Base-by-base conservation (phyloP, 1,284 basidiomycete species). In the Leccinum huronense region DNA sequence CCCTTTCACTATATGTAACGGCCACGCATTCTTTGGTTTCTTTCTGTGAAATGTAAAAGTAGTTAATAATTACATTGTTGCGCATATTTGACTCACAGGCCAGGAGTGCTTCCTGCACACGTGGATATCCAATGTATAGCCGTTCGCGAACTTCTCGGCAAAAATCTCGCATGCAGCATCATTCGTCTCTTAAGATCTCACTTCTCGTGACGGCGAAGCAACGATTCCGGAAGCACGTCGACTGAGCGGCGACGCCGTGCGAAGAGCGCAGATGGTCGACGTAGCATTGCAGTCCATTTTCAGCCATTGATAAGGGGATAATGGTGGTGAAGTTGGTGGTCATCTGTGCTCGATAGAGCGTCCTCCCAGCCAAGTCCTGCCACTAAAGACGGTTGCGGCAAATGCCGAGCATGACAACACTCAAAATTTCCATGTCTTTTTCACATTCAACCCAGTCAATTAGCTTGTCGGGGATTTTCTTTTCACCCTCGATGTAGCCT, bases 351-450 rank as follows among this genome's bases (percentile, higher is more conserved):
- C 34, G 8, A 34, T 10, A 33, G 33, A 33, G 14, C 34, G 11
- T 16, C 40, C 40, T 42, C 8, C 16, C 16, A n/a, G 40, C 16
- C 16, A 42, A n/a, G 16, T 40, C 7, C 38, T 36, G 11, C 23
- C 23, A 27, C 23, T 27, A 27, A 14, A 6, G 7, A 38, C 3
- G 14, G 38, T 40, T 40, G 14, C 62, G 62, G 62, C 1, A 59
- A 65, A 59, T 65, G 62, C 62, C 63, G 63, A 59, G n/a, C 23
- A 13, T 33, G 54, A 19, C 13, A 38, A n/a, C 13, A 57, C 31
- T 31, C 91, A 93, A 72, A 81, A 79, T 2, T 10, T 10, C 16
- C 11, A 6, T 14, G 3, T n/a, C 19, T 13, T 31, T 14, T 31
- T 55, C 7, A 31, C 54, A 56, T 33, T 58, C 11, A n/a, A 63